Conservation (phyloP, 441 rosid genomes). For the Adansonia rubrostipa region DNA sequence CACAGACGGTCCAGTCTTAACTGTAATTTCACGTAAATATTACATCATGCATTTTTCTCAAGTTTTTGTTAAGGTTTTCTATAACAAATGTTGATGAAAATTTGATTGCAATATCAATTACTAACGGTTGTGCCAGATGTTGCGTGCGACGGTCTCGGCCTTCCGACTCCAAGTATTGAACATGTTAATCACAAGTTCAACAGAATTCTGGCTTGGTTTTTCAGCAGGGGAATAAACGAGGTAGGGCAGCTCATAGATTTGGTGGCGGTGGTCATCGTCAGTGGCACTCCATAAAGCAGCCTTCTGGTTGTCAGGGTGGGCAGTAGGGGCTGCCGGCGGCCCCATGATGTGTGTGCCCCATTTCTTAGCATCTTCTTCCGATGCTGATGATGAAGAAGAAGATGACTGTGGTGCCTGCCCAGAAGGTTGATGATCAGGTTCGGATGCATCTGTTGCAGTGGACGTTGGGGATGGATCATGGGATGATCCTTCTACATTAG, state of each 20-base stretch:
- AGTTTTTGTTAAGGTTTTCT: too few relatives aligned
- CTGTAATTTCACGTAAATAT: slow-evolving; percentile 40
- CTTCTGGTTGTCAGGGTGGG: slow-evolving; percentile 79
- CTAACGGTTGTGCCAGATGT: slow-evolving; percentile 84
- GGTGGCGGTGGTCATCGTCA: slow-evolving; percentile 40
- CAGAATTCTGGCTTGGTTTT: slow-evolving; percentile 52
- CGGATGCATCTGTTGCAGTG: not conserved
- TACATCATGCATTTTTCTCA: not conserved
- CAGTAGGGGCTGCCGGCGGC: slow-evolving; percentile 67
- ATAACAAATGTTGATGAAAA: not conserved
- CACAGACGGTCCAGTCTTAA: slow-evolving; percentile 68
- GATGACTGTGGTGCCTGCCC: slow-evolving; percentile 6
- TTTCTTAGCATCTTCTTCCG: slow-evolving; percentile 58
- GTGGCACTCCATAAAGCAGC: slow-evolving; percentile 75
- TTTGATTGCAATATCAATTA: not conserved
- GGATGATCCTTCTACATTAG: slow-evolving; percentile 6
- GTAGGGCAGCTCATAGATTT: slow-evolving; percentile 59
- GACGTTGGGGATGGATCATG: slow-evolving; percentile 6
- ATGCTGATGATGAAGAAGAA: slow-evolving; percentile 23
- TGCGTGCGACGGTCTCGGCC: slow-evolving; percentile 76
- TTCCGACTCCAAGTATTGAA: slow-evolving; percentile 78
- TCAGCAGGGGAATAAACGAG: slow-evolving; percentile 61
- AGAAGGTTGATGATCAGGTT: slow-evolving; percentile 8
- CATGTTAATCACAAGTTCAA: slow-evolving; percentile 66
- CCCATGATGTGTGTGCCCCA: slow-evolving; percentile 90